Evolutionary conservation across 1,284 basidiomycete species (phyloP).

Genomic region (Microbotryum intermedium): DNA sequence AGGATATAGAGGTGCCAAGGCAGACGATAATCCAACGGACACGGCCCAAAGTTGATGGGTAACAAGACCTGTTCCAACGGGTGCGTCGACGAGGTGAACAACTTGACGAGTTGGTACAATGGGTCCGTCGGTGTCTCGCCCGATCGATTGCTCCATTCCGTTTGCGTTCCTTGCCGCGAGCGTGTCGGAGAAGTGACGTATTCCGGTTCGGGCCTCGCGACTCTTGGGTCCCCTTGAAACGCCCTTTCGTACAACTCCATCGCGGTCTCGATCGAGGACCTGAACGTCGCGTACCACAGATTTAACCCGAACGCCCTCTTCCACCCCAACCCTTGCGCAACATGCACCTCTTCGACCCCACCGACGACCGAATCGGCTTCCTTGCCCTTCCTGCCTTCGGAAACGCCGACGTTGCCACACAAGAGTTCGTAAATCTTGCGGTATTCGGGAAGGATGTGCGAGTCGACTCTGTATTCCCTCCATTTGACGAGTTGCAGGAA

Average conservation of each 20-base stretch:
- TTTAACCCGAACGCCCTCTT: conserved; percentile 84
- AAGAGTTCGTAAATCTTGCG: conserved; percentile 78
- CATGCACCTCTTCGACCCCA: conserved; percentile 58
- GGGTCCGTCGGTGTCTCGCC: conserved; percentile 50
- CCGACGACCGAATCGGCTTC: conserved; percentile 46
- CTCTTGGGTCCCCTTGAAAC: conserved; percentile 17
- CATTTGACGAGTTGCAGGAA: conserved; percentile 72
- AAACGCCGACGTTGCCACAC: conserved; percentile 63
- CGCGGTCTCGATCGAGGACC: conserved; percentile 59
- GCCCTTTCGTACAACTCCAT: conserved; percentile 57
- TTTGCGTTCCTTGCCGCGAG: conserved; percentile 34
- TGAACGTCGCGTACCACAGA: conserved; percentile 79
- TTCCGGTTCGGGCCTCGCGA: conserved; percentile 58
- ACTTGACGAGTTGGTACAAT: conserved; percentile 71
- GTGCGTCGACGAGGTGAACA: conserved; percentile 52
- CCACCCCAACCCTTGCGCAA: conserved; percentile 86
- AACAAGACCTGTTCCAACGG: conserved; percentile 47
- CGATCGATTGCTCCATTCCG: neutral
- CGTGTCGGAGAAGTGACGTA: conserved; percentile 47
- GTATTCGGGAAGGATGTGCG: conserved; percentile 59
- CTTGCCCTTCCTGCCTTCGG: conserved; percentile 45
- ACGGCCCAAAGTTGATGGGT: conserved; percentile 66
- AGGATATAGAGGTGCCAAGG: conserved; percentile 91
- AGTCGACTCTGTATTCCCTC: conserved; percentile 66
- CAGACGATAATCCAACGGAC: conserved; percentile 68